These are phyloP conservation scores for Knufia fluminis DNA, from an alignment of 2,329 filamentous ascomycete species.

Conservation along the genomic window DNA sequence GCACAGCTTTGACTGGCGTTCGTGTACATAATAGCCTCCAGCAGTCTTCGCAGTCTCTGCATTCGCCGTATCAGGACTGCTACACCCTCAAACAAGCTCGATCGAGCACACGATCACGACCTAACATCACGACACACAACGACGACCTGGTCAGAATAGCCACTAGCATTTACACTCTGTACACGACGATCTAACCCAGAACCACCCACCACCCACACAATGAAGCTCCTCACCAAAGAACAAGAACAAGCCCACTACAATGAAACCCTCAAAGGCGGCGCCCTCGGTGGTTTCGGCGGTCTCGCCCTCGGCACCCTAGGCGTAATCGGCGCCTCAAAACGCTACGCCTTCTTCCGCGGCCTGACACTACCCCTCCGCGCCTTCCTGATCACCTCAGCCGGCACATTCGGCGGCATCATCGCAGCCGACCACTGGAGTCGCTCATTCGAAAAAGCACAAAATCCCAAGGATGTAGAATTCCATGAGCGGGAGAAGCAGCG, in stretches of 20 bases:
- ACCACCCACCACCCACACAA: constrained; percentile 33
- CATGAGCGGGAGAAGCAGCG: constrained; percentile 52
- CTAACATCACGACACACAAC: too few species aligned
- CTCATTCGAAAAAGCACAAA: constrained; percentile 58
- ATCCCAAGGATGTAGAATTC: constrained; percentile 59
- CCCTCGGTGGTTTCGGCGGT: constrained; percentile 62
- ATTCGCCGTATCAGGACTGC: too few species aligned
- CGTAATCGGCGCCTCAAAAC: constrained; percentile 57
- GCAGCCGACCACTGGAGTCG: constrained; percentile 68
- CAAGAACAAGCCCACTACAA: constrained; percentile 82
- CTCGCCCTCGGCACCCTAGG: constrained; percentile 57
- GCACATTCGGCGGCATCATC: constrained; percentile 82
- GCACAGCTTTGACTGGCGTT: too few species aligned
- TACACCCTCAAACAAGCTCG: too few species aligned
- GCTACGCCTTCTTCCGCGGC: constrained; percentile 67
- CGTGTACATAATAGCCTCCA: too few species aligned
- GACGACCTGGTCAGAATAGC: too few species aligned
- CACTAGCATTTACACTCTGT: too few species aligned
- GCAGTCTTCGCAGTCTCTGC: too few species aligned
- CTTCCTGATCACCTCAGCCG: constrained; percentile 75
- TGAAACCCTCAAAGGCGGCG: constrained; percentile 65
- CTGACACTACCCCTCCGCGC: constrained; percentile 84
- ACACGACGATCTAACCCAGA: too few species aligned
- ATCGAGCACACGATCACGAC: too few species aligned
- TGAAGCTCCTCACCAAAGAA: constrained; percentile 95